These are phyloP conservation scores for Tetradesmus obliquus DNA, from an alignment of 139 green algal species.

Conservation along the genomic window DNA sequence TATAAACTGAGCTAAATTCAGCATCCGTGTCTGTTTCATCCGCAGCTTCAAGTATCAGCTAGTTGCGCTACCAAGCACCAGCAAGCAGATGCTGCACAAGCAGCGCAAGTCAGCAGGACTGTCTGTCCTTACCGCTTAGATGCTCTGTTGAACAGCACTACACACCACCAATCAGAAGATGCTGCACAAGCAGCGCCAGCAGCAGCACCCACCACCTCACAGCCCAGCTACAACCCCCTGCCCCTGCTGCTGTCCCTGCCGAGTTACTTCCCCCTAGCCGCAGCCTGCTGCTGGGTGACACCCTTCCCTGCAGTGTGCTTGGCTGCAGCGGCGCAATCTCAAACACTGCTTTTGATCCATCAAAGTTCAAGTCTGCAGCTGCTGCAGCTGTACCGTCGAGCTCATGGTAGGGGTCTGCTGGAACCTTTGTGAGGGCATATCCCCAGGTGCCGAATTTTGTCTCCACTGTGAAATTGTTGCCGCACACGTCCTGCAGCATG, in stretches of 20 bases:
- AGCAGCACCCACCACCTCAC: background rate
- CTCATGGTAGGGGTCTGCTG: background rate
- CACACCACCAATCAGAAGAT: background rate
- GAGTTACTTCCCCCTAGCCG: background rate
- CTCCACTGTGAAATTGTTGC: conserved; percentile 19
- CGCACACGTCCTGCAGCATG: conserved; percentile 37
- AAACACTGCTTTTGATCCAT: background rate
- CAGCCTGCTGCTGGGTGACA: background rate
- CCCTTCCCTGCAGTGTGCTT: background rate
- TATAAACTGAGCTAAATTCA: too few relatives aligned
- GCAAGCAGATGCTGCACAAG: too few relatives aligned
- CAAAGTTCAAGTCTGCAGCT: background rate
- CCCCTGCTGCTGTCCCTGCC: background rate
- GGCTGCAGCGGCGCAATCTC: background rate
- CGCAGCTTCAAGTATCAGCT: too few relatives aligned
- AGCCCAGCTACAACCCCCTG: background rate
- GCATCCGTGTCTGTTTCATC: too few relatives aligned
- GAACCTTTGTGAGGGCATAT: background rate
- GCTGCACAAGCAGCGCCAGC: background rate
- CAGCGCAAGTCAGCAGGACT: too few relatives aligned
- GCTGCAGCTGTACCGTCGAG: background rate
- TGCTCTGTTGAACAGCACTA: background rate
- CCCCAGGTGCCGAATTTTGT: conserved; percentile 33
- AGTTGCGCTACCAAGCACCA: too few relatives aligned
- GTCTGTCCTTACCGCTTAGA: too few relatives aligned